A percentile compares a stretch with the other conserved stretches of the same genome.
These are phyloP conservation scores for Ustulina deusta DNA, from an alignment of 2,329 filamentous ascomycete species.

Conservation along the genomic window DNA sequence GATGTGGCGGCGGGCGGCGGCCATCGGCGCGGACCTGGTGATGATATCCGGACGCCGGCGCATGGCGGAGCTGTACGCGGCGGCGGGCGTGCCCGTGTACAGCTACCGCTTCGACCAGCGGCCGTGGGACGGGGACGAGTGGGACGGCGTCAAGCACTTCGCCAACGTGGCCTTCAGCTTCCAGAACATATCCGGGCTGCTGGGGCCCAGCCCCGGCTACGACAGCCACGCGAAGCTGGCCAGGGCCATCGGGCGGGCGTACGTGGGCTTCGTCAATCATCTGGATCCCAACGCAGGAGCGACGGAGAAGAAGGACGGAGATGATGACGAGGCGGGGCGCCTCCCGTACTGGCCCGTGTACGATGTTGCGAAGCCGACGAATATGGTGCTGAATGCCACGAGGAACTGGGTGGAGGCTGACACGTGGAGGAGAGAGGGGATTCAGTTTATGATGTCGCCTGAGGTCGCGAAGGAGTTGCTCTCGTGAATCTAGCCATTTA, in stretches of 20 bases:
- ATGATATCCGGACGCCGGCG: constrained; percentile 62
- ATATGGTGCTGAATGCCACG: constrained; percentile 61
- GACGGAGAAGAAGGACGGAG: background rate
- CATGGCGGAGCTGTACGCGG: constrained; percentile 57
- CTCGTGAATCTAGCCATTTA: constrained; percentile 23
- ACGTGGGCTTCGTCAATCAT: constrained; percentile 58
- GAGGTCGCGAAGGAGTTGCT: constrained; percentile 55
- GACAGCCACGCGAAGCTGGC: constrained; percentile 54
- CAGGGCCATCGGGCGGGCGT: constrained; percentile 55
- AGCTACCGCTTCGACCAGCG: constrained; percentile 64
- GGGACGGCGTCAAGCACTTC: constrained; percentile 60
- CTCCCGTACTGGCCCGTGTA: constrained; percentile 45
- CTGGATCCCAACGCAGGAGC: constrained; percentile 56
- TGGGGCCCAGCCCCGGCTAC: constrained; percentile 59
- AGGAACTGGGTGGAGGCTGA: constrained; percentile 60
- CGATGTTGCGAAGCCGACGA: constrained; percentile 53
- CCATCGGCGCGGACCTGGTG: constrained; percentile 61
- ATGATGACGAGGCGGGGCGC: constrained; percentile 1
- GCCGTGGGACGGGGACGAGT: constrained; percentile 56
- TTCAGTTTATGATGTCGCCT: constrained; percentile 57
- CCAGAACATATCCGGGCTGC: constrained; percentile 61
- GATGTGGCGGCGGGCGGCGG: constrained; percentile 59
- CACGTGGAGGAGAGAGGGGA: constrained; percentile 60
- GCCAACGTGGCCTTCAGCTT: constrained; percentile 63
- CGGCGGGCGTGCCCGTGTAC: constrained; percentile 54